Evolutionary conservation across 768 basidiomycete species (phyloP).

Genomic region (Lactifluus piperatus): DNA sequence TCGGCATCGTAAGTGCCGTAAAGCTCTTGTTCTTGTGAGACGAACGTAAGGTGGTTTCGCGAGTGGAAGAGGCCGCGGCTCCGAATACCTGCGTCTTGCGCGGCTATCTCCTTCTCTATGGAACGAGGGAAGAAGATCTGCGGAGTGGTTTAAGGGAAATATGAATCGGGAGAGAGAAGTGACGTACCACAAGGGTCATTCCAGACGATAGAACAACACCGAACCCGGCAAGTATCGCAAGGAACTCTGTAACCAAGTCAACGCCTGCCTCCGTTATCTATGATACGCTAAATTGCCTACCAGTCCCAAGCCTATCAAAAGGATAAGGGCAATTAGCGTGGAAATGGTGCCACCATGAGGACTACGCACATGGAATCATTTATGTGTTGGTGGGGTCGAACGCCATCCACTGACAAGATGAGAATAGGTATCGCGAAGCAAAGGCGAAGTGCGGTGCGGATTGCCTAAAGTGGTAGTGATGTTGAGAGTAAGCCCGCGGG

Average conservation of each 20-base stretch:
- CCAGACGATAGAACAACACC: constrained; percentile 18
- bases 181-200: constrained; percentile 17
- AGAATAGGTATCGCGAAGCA: constrained; percentile 58
- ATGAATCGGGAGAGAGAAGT: not conserved
- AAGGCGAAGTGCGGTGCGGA: constrained; percentile 67
- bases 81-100: constrained; percentile 3
- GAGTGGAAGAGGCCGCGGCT: constrained; percentile 3
- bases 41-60: constrained; percentile 7
- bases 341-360: no score
- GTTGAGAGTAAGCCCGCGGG: not conserved
- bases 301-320: not conserved
- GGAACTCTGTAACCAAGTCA: constrained; percentile 7
- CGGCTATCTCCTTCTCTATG: constrained; percentile 16
- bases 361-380: constrained; percentile 47
- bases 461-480: constrained; percentile 34
- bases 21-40: constrained; percentile 19
- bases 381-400: constrained; percentile 49
- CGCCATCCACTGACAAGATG: constrained; percentile 62
- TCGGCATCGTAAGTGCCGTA: constrained; percentile 17
- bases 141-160: not conserved
- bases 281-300: not conserved
- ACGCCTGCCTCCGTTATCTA: not conserved
- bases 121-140: constrained; percentile 22
- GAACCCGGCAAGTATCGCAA: constrained; percentile 13
- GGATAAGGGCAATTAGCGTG: not conserved